Evolutionary conservation across 352 stramenopile genomes (phyloP).

Genomic region (Pythium dissotocum): DNA sequence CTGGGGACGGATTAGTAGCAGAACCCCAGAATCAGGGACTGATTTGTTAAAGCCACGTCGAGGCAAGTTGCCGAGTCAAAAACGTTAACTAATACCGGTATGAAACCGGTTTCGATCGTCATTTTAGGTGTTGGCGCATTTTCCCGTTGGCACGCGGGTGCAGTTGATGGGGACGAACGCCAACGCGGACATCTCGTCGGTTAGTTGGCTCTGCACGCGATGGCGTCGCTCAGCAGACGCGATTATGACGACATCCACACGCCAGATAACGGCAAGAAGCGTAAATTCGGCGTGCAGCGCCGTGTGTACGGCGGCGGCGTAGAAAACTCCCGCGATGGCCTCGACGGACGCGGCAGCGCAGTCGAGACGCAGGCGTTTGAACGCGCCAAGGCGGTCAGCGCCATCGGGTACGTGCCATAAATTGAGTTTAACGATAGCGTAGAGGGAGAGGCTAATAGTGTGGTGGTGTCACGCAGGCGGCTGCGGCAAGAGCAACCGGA

Average conservation of each 20-base stretch:
- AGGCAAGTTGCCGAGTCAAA: background rate
- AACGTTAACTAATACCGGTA: background rate
- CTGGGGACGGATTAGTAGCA: too few relatives aligned
- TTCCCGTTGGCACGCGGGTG: background rate
- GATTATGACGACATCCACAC: slow-evolving; percentile 25
- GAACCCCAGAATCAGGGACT: too few relatives aligned
- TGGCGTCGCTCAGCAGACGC: slow-evolving; percentile 19
- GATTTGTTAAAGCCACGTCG: too few relatives aligned
- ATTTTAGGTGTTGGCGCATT: background rate
- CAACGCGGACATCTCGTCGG: background rate
- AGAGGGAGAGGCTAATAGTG: background rate
- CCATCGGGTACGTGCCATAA: background rate
- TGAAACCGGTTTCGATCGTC: background rate
- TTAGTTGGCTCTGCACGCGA: background rate
- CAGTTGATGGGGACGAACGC: slow-evolving; percentile 17
- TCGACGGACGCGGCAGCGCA: background rate
- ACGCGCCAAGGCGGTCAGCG: slow-evolving; percentile 8
- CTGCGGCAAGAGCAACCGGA: background rate
- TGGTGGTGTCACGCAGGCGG: background rate
- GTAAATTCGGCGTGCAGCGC: slow-evolving; percentile 24
- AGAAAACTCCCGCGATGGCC: slow-evolving; percentile 24
- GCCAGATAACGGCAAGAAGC: slow-evolving; percentile 18
- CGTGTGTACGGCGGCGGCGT: slow-evolving; percentile 16
- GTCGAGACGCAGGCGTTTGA: slow-evolving; percentile 16
- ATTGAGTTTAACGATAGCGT: background rate